Percentiles rank a stretch among this genome's conserved stretches.
Evolutionary conservation across 441 rosid species (phyloP).

Genomic region (Syzygium syzygioides): DNA sequence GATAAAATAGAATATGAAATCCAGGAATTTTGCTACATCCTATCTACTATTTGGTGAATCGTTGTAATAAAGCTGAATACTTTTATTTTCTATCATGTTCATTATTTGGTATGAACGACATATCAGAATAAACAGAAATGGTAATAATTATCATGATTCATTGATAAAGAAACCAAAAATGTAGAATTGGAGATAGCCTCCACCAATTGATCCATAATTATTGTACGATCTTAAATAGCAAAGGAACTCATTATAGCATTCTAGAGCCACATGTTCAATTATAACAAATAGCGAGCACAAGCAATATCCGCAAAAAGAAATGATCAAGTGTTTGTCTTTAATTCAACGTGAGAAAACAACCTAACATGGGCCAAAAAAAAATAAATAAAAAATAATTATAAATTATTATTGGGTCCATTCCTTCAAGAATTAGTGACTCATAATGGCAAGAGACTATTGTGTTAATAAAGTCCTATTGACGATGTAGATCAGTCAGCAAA

Average conservation of each 20-base stretch:
- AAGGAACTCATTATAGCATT: neutral
- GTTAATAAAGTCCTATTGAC: too few relatives aligned
- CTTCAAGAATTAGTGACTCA: too few relatives aligned
- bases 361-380: too few relatives aligned
- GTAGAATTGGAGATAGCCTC: neutral
- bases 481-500: neutral
- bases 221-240: neutral
- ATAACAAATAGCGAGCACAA: neutral
- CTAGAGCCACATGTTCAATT: neutral
- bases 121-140: neutral
- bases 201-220: neutral
- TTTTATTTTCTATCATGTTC: neutral
- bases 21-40: accelerated
- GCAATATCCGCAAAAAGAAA: too few relatives aligned
- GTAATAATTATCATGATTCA: neutral
- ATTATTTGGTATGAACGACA: neutral
- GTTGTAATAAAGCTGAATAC: neutral
- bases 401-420: too few relatives aligned
- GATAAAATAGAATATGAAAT: neutral
- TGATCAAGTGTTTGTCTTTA: too few relatives aligned
- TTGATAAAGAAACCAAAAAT: neutral
- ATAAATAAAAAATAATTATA: too few relatives aligned
- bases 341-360: too few relatives aligned
- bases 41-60: neutral
- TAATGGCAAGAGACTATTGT: too few relatives aligned